These are phyloP conservation scores for Amesomyces nigricolor DNA, from an alignment of 2,329 filamentous ascomycete species.

Conservation along the genomic window DNA sequence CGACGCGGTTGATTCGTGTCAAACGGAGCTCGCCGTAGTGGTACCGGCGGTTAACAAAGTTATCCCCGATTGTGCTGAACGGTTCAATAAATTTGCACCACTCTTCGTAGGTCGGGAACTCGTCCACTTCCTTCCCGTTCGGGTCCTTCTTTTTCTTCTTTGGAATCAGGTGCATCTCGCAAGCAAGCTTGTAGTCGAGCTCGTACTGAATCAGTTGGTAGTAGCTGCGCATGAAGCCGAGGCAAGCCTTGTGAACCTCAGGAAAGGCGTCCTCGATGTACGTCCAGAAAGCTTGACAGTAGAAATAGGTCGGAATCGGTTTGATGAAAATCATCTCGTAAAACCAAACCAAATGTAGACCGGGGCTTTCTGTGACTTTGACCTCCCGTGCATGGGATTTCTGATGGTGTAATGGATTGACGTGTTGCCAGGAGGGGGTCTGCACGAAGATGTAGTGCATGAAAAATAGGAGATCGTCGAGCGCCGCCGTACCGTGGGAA, in stretches of 20 bases:
- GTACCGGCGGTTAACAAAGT: slow-evolving; percentile 30
- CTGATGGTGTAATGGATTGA: slow-evolving; percentile 37
- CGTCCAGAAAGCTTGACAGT: slow-evolving; percentile 32
- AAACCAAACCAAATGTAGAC: slow-evolving; percentile 40
- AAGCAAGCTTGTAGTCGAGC: slow-evolving; percentile 33
- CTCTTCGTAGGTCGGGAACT: slow-evolving; percentile 26
- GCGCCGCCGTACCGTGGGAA: slow-evolving; percentile 20
- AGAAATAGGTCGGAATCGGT: slow-evolving; percentile 36
- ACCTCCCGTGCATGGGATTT: slow-evolving; percentile 34
- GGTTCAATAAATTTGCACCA: slow-evolving; percentile 30
- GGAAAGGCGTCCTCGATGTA: slow-evolving; percentile 12
- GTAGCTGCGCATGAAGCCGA: slow-evolving; percentile 36
- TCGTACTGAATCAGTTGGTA: slow-evolving; percentile 32
- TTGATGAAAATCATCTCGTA: slow-evolving; percentile 38
- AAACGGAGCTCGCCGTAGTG: slow-evolving; percentile 37
- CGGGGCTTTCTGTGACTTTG: slow-evolving; percentile 35
- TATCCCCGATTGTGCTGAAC: slow-evolving; percentile 28
- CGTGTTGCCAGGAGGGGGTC: slow-evolving; percentile 27
- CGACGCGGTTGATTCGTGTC: slow-evolving; percentile 30
- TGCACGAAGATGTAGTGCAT: slow-evolving; percentile 31
- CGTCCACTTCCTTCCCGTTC: too few relatives aligned
- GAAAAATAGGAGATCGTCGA: slow-evolving; percentile 24
- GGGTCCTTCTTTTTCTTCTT: slow-evolving; percentile 5
- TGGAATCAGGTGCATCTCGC: slow-evolving; percentile 28
- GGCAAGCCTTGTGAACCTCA: slow-evolving; percentile 24